Evolutionary conservation across 2,329 filamentous ascomycete species (phyloP).

Genomic region (Venturia carpophila): DNA sequence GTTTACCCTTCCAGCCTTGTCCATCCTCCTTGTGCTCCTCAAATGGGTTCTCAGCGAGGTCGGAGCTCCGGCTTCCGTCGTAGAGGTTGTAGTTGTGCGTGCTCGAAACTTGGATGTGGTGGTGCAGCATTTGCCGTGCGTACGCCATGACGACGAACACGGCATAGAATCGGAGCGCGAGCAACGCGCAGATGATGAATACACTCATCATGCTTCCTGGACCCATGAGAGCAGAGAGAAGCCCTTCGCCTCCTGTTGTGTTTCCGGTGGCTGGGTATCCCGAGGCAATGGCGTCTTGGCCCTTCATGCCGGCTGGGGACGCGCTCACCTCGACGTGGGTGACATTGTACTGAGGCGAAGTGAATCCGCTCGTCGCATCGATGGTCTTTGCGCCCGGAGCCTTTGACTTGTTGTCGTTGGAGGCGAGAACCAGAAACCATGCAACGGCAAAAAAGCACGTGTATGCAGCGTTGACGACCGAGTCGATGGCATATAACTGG

Average conservation of each 20-base stretch:
- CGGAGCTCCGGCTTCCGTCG: constrained; percentile 31
- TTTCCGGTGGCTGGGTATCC: constrained; percentile 25
- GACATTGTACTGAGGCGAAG: constrained; percentile 54
- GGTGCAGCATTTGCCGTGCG: constrained; percentile 66
- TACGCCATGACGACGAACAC: constrained; percentile 76
- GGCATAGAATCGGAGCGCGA: constrained; percentile 73
- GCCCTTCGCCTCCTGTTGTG: constrained; percentile 24
- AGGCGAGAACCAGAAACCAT: constrained; percentile 74
- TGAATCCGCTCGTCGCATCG: constrained; percentile 57
- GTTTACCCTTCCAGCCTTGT: constrained; percentile 66
- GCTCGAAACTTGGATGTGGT: constrained; percentile 49
- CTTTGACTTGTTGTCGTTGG: constrained; percentile 39
- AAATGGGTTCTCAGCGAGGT: constrained; percentile 61
- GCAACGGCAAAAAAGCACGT: constrained; percentile 73
- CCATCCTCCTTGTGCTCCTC: constrained; percentile 61
- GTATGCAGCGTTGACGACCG: constrained; percentile 71
- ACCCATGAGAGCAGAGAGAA: constrained; percentile 2
- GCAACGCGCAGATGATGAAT: constrained; percentile 64
- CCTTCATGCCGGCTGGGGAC: constrained; percentile 39
- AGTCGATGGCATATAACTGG: constrained; percentile 80
- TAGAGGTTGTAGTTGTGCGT: constrained; percentile 27
- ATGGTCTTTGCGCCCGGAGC: constrained; percentile 50
- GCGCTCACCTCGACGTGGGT: constrained; percentile 49
- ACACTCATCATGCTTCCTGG: constrained; percentile 53
- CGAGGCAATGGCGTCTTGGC: constrained; percentile 48